Percentiles rank a stretch among this genome's conserved stretches.
Conservation (phyloP, 2,329 filamentous ascomycete species). For the Nothomitra cinnamomea region DNA sequence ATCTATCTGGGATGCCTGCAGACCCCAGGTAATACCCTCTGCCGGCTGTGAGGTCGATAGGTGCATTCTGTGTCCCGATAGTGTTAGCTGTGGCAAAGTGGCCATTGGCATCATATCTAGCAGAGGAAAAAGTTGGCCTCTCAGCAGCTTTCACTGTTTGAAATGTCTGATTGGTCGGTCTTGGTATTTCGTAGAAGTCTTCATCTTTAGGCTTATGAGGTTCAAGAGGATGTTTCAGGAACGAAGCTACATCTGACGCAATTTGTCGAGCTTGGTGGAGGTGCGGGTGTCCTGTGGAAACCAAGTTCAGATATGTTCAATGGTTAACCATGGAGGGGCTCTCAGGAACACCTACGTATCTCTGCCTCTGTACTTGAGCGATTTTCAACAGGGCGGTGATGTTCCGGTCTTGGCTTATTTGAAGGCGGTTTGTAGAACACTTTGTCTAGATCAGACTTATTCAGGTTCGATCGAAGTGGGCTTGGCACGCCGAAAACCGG, state of each 20-base stretch:
- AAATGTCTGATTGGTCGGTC: not conserved
- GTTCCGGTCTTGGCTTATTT: constrained; percentile 31
- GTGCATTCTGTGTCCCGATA: constrained; percentile 26
- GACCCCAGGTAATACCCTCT: constrained; percentile 31
- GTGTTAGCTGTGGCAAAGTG: constrained; percentile 23
- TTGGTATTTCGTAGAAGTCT: not conserved
- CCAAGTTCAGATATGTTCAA: constrained; percentile 23
- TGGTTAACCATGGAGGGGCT: constrained; percentile 8
- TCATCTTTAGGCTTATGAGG: not conserved
- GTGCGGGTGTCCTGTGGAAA: not conserved
- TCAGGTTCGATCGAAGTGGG: constrained; percentile 28
- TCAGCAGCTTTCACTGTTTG: constrained; percentile 24
- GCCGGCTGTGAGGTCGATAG: constrained; percentile 31
- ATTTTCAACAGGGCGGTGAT: constrained; percentile 23
- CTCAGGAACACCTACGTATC: constrained; percentile 7
- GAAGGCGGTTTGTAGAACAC: constrained; percentile 35
- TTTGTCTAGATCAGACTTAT: constrained; percentile 22
- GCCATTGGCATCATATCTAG: constrained; percentile 18
- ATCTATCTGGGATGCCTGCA: constrained; percentile 28
- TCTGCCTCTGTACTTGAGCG: constrained; percentile 11
- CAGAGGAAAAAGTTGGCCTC: constrained; percentile 35
- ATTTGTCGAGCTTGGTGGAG: not conserved
- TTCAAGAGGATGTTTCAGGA: not conserved
- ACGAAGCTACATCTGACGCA: not conserved
- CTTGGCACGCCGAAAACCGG: constrained; percentile 43